Percentiles rank a stretch among this genome's conserved stretches.
Evolutionary conservation across 192 early-diverging fungal genomes (phyloP).

Genomic region (Podila horticola): DNA sequence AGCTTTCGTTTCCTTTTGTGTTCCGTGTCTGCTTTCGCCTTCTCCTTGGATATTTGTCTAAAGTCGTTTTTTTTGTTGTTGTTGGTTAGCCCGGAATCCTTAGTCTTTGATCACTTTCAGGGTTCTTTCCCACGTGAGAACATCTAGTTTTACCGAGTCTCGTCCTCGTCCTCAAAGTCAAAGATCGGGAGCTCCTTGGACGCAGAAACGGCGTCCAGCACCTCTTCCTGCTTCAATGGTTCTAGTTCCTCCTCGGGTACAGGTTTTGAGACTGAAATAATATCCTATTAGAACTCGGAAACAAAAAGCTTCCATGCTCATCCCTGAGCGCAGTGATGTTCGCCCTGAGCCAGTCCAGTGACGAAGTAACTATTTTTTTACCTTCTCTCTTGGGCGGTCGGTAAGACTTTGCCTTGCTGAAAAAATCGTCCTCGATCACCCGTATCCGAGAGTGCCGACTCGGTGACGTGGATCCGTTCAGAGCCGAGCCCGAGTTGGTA

Average conservation of each 20-base stretch:
- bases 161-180: conserved; percentile 34
- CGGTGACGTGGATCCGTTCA: no score
- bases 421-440: conserved; percentile 43
- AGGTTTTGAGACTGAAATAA: neutral
- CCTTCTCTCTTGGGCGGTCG: conserved; percentile 22
- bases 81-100: neutral
- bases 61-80: neutral
- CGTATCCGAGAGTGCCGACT: conserved; percentile 9
- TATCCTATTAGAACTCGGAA: neutral
- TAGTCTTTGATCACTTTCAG: neutral
- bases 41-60: conserved; percentile 14
- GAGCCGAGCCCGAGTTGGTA: neutral
- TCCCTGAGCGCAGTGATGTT: no score
- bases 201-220: neutral
- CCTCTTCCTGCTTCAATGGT: neutral
- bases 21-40: neutral
- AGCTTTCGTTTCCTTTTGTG: conserved; percentile 48
- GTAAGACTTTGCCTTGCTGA: conserved; percentile 33
- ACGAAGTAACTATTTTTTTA: neutral
- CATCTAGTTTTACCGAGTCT: neutral
- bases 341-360: no score
- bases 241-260: conserved; percentile 10
- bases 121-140: neutral
- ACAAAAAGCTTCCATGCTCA: neutral
- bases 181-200: conserved; percentile 7